Conservation (phyloP, 331 rosid genomes). For the Prunus yedoensis region DNA sequence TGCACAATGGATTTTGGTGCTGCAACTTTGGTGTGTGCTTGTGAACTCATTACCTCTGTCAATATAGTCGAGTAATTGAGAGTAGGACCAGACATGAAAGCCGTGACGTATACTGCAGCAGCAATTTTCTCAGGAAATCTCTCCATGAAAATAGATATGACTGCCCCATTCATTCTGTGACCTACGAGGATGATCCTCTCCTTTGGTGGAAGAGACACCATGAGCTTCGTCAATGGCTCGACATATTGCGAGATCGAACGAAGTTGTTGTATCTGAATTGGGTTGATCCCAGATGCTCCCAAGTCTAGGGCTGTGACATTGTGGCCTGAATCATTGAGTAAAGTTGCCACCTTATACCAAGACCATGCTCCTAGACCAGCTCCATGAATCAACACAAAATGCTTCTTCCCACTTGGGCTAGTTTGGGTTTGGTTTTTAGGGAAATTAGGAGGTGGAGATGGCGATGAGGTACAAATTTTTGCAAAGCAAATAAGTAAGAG, state of each 20-base stretch:
- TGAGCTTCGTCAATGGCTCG: conserved; percentile 11
- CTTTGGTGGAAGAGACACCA: conserved; percentile 17
- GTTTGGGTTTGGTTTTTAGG: neutral
- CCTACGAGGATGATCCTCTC: too few relatives aligned
- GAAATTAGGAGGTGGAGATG: neutral
- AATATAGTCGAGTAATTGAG: neutral
- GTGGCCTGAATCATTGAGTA: conserved; percentile 3
- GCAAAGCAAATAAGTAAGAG: neutral
- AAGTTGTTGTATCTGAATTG: neutral
- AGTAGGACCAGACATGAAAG: conserved; percentile 36
- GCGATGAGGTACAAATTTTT: neutral
- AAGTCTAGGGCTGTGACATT: conserved; percentile 16
- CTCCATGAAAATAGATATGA: conserved; percentile 43
- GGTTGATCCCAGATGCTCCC: conserved; percentile 22
- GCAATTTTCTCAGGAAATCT: conserved; percentile 41
- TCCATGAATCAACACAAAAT: conserved; percentile 28
- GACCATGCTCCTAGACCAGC: conserved; percentile 32
- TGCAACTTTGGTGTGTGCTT: too few relatives aligned
- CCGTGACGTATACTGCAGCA: conserved; percentile 32
- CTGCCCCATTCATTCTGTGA: neutral
- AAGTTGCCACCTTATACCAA: conserved; percentile 19
- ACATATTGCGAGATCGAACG: neutral
- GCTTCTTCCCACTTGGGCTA: neutral
- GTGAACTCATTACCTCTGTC: conserved; percentile 24
- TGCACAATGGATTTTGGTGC: too few relatives aligned